Base-by-base conservation (phyloP, 805 yeast species). In the Lachancea dasiensis region DNA sequence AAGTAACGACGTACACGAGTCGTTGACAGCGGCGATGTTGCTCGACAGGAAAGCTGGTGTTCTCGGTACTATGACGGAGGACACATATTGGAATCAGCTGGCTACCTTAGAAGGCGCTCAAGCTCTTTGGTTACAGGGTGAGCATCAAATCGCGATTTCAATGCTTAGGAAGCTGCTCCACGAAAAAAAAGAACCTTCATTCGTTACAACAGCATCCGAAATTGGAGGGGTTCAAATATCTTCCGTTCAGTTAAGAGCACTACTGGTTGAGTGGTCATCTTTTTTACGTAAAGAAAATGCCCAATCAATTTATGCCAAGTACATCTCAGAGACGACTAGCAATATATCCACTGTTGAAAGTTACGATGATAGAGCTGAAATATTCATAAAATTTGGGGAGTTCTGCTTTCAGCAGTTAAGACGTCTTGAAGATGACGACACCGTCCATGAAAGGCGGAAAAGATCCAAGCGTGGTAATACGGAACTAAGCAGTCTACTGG, bases 381-480 rank as follows among this genome's bases (percentile, higher is more conserved):
- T 79, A 5, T 81, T 58, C 51, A 80, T 74, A 43, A 65, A 69
- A 2, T 69, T 82, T 48, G 97, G 89, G 0, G 64, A 69, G 21
- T 87, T 87, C 52, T 83, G 95, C 54, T 82, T 81, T 48, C 60
- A 65, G 5, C 89, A 84, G 49, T 59, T 72, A 20, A 69, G 72
- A 44, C 67, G 72, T 4, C 53, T 68, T 4, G 59, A 62, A 2
- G 52, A 70, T 14, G 66, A 61, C 28, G 72, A 68, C 3, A 72
- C 72, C 11, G 64, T 81, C 1, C 46, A 51, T 9, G 68, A 65
- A 22, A 49, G 66, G 5, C 64, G 65, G 15, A 59, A 51, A 14
- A 57, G 76, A 25, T 63, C 71, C n/a, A 44, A 49, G 2, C 60
- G 57, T 7, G 75, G 72, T 41, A 58, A 58, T 13, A 50, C 50